Base-by-base conservation (phyloP, 768 basidiomycete species). In the Amanita jacksonii region DNA sequence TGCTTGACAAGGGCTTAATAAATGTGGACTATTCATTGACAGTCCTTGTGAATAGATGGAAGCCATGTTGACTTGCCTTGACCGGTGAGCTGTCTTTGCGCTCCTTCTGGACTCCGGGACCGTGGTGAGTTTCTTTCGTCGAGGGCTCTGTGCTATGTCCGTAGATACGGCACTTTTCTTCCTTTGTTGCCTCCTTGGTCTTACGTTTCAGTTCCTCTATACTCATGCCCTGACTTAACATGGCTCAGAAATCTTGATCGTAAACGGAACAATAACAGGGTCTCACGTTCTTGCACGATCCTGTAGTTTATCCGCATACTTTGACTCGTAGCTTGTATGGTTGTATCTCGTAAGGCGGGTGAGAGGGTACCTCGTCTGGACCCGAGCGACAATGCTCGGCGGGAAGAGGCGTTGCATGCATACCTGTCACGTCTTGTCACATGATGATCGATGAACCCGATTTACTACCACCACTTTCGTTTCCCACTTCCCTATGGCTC, bases 1-100 rank as follows among this genome's bases (percentile, higher is more conserved):
- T 81, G 7, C 73, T 77, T 3, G 79, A 74, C 16, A 98, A 70
- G 8, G 91, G 82, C 94, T 97, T n/a, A n/a, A n/a, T n/a, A n/a
- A n/a, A n/a, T n/a, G n/a, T n/a, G n/a, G 54, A 16, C 18, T 41
- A 38, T 37, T 40, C 15, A 19, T 13, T 28, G 15, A 47, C 20
- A 49, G 45, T 28, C 34, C 39, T 4, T 18, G 43, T 50, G 13
- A 43, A n/a, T 18, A 27, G 9, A 27, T n/a, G 33, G 36, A 9
- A 15, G 43, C 24, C 32, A 43, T 10, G 41, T 22, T 46, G 41
- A 58, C 68, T 45, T 54, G 73, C 80, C 68, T 77, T 82, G 41
- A 85, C 62, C 5, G 84, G 83, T 12, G 81, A 76, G 43, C 74
- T 74, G 54, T 85, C 84, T 52, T 72, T 79, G 30, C 81, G 73